Conservation (phyloP, 306 rosid species). For the Castanea mollissima region DNA sequence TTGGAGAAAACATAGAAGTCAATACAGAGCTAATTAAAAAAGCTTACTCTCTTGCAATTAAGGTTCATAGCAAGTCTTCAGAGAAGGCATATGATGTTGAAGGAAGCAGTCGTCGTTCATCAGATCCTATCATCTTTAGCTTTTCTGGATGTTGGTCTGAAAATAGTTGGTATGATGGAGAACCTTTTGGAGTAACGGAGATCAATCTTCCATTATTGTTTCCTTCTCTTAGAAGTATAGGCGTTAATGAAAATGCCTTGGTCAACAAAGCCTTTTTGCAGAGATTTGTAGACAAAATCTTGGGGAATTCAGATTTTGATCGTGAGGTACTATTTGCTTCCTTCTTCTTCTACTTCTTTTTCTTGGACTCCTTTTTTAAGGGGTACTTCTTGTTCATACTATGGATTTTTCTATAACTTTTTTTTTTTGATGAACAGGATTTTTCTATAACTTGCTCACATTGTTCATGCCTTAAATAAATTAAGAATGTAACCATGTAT, state of each 20-base stretch:
- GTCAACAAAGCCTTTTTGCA: constrained; percentile 48
- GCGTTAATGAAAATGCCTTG: constrained; percentile 49
- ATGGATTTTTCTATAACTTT: too few species aligned
- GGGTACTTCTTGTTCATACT: neutral
- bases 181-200: constrained; percentile 43
- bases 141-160: constrained; percentile 54
- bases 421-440: too few species aligned
- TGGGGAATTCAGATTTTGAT: neutral
- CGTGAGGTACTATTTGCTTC: neutral
- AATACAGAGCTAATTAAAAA: constrained; percentile 36
- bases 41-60: constrained; percentile 35
- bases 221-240: constrained; percentile 60
- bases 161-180: constrained; percentile 33
- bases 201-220: constrained; percentile 29
- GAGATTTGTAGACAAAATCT: constrained; percentile 30
- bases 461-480: too few species aligned
- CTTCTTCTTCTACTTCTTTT: too few species aligned
- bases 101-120: neutral
- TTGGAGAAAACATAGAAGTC: constrained; percentile 35
- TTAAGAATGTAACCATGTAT: too few species aligned
- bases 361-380: too few species aligned
- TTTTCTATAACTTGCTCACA: neutral
- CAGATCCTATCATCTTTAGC: constrained; percentile 29
- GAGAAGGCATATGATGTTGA: constrained; percentile 27
- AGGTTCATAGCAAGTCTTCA: constrained; percentile 28